A percentile compares a stretch with the other conserved stretches of the same genome.
Evolutionary conservation across 2,329 filamentous ascomycete genomes (phyloP).

Genomic region (Penicillium fuscoglaucum): DNA sequence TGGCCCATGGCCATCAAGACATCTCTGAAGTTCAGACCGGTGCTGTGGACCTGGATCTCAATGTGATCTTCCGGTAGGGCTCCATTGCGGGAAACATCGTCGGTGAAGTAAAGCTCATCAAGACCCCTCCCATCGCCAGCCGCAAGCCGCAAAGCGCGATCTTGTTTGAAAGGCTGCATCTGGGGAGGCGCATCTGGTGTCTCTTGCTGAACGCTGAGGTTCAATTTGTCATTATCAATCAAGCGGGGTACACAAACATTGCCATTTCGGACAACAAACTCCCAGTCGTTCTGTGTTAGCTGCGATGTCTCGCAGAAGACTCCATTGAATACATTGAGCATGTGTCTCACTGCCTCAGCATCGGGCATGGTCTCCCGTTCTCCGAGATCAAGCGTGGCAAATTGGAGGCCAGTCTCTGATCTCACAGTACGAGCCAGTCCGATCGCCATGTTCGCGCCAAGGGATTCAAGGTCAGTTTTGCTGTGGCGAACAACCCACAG

Average conservation of each 20-base stretch:
- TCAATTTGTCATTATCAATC: conserved; percentile 21
- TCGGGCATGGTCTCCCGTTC: conserved; percentile 20
- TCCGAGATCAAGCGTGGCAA: conserved; percentile 24
- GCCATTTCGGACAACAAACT: conserved; percentile 25
- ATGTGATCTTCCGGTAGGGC: conserved; percentile 22
- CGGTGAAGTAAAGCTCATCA: conserved; percentile 30
- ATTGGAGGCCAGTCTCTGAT: conserved; percentile 24
- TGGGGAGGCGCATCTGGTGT: conserved; percentile 22
- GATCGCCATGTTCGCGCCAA: conserved; percentile 25
- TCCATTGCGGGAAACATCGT: conserved; percentile 16
- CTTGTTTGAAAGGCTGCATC: conserved; percentile 26
- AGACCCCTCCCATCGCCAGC: conserved; percentile 20
- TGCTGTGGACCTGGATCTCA: conserved; percentile 24
- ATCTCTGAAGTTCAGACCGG: conserved; percentile 41
- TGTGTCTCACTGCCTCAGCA: conserved; percentile 19
- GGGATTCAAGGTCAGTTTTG: conserved; percentile 15
- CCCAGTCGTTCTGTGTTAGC: conserved; percentile 22
- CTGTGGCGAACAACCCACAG: conserved; percentile 24
- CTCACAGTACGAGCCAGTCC: conserved; percentile 26
- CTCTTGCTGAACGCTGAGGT: conserved; percentile 26
- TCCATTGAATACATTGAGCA: conserved; percentile 21
- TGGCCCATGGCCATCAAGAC: conserved; percentile 45
- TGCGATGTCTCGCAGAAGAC: conserved; percentile 20
- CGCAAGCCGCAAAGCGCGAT: conserved; percentile 24
- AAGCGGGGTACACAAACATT: conserved; percentile 24